Conservation (phyloP, 768 basidiomycete species). For the Podaxis carcinomalis region DNA sequence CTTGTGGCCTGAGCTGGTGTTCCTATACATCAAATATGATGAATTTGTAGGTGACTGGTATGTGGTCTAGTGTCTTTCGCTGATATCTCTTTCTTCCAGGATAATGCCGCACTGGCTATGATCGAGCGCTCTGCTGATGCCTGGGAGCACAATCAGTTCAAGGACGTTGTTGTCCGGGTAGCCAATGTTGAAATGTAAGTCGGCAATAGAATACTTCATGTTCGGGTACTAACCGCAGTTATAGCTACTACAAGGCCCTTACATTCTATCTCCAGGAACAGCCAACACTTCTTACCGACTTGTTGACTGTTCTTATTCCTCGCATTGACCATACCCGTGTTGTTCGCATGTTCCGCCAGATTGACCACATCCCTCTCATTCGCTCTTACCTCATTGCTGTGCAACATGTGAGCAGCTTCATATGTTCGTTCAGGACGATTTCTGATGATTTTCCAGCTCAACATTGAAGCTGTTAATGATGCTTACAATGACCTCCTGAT, state of each 20-base stretch:
- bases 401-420: constrained; percentile 65
- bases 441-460: constrained; percentile 51
- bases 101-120: constrained; percentile 97
- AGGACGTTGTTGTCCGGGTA: constrained; percentile 93
- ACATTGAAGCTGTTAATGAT: constrained; percentile 96
- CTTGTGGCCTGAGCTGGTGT: constrained; percentile 97
- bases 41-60: constrained; percentile 60
- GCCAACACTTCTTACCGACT: constrained; percentile 88
- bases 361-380: constrained; percentile 94
- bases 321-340: constrained; percentile 95
- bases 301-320: constrained; percentile 87
- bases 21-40: constrained; percentile 98
- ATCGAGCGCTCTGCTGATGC: constrained; percentile 98
- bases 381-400: constrained; percentile 96
- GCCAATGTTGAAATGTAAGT: constrained; percentile 95
- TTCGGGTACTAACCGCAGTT: constrained; percentile 10
- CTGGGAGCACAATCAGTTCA: constrained; percentile 99
- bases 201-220: background rate
- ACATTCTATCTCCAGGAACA: constrained; percentile 94
- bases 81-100: constrained; percentile 36
- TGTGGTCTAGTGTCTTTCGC: background rate
- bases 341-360: constrained; percentile 91
- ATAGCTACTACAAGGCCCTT: constrained; percentile 90
- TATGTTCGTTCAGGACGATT: background rate
- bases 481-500: constrained; percentile 98